A percentile compares a stretch with the other conserved stretches of the same genome.
These are phyloP conservation scores for Saccharomyces hybrid DNA, from an alignment of 1,139 yeast genomes.

Conservation along the genomic window DNA sequence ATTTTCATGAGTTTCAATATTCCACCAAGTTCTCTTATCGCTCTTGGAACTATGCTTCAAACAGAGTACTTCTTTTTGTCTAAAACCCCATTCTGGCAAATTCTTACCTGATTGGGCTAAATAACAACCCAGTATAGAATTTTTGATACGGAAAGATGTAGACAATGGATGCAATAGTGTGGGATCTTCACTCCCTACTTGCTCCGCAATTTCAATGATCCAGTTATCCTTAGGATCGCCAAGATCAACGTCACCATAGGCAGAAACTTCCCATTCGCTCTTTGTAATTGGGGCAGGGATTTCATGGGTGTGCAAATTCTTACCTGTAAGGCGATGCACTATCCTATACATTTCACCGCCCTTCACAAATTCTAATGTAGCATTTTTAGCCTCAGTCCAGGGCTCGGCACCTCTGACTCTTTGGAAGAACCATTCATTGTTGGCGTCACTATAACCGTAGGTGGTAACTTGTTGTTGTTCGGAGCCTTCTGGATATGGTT, in stretches of 20 bases:
- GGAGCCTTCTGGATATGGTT: constrained; percentile 91
- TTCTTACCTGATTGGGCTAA: constrained; percentile 72
- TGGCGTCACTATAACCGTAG: constrained; percentile 84
- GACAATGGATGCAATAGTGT: constrained; percentile 78
- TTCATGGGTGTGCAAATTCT: constrained; percentile 86
- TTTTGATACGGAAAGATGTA: constrained; percentile 71
- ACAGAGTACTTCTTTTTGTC: constrained; percentile 95
- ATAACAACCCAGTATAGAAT: constrained; percentile 68
- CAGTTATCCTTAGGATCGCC: constrained; percentile 94
- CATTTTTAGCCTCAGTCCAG: constrained; percentile 42
- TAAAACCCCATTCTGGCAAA: constrained; percentile 97
- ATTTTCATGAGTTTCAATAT: constrained; percentile 80
- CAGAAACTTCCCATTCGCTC: constrained; percentile 75
- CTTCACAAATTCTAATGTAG: constrained; percentile 47
- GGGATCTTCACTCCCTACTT: constrained; percentile 62
- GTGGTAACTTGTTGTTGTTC: constrained; percentile 94
- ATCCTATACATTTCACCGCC: constrained; percentile 75
- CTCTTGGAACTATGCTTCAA: constrained; percentile 65
- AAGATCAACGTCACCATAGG: constrained; percentile 77
- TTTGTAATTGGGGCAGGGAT: constrained; percentile 71
- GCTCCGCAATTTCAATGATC: constrained; percentile 82
- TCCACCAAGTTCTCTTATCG: constrained; percentile 98
- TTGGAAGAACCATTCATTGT: constrained; percentile 87
- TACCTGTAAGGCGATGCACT: constrained; percentile 72
- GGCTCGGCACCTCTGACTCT: constrained; percentile 50